A percentile compares a stretch with the other conserved stretches of the same genome.
phyloP scores from a whole-genome alignment of 306 rosid species.

The Fragaria ananassa region DNA sequence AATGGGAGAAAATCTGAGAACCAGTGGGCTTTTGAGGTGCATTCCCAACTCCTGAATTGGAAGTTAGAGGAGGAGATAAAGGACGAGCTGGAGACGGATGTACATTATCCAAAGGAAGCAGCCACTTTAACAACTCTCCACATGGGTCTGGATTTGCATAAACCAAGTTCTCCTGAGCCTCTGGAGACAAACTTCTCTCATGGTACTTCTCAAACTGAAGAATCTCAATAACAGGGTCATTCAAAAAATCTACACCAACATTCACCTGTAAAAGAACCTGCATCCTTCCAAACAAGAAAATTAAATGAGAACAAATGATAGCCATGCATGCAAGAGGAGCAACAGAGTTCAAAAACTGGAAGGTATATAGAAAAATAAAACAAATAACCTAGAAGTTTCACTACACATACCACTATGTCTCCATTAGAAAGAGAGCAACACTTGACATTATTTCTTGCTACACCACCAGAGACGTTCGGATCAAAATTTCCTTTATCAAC shows the following conservation, averaged over 20 bases:
- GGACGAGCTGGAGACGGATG: conserved; percentile 48
- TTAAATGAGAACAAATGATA: conserved; percentile 49
- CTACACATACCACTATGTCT: conserved; percentile 85
- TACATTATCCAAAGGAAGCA: conserved; percentile 81
- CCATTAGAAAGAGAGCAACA: conserved; percentile 87
- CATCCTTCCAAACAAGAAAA: conserved; percentile 75
- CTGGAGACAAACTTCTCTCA: conserved; percentile 43
- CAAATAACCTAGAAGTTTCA: conserved; percentile 26
- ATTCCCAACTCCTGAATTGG: conserved; percentile 56
- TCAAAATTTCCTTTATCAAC: conserved; percentile 81
- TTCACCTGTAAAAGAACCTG: conserved; percentile 92
- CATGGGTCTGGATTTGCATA: conserved; percentile 60
- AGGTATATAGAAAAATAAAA: neutral
- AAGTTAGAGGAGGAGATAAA: conserved; percentile 50
- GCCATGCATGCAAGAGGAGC: conserved; percentile 23
- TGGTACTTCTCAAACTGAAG: conserved; percentile 83
- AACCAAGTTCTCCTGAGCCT: conserved; percentile 38
- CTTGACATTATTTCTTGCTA: conserved; percentile 69
- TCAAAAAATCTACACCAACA: conserved; percentile 63
- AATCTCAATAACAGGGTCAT: conserved; percentile 84
- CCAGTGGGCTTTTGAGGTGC: conserved; percentile 60
- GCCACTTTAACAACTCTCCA: conserved; percentile 80
- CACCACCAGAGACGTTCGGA: conserved; percentile 68
- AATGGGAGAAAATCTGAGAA: conserved; percentile 67
- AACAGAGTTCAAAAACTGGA: conserved; percentile 11